Percentiles rank a stretch among this genome's conserved stretches.
Conservation (phyloP, 371 early-diverging fungal genomes). For the Mortierella sp. region DNA sequence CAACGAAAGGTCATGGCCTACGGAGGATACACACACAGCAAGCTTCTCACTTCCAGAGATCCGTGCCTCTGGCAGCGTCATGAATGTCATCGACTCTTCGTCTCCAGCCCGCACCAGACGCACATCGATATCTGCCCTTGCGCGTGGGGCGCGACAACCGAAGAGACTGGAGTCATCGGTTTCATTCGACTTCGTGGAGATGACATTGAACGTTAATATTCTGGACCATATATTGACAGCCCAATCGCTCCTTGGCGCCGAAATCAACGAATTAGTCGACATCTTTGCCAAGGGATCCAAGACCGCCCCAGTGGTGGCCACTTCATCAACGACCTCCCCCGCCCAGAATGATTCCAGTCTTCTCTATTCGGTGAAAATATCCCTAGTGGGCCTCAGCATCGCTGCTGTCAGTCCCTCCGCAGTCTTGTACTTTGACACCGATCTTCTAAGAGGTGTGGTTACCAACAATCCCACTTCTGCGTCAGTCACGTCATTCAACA, state of each 20-base stretch:
- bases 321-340: slow-evolving; percentile 11
- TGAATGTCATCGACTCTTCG: slow-evolving; percentile 40
- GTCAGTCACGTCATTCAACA: slow-evolving; percentile 13
- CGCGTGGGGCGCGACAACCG: slow-evolving; percentile 41
- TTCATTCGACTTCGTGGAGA: slow-evolving; percentile 72
- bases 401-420: slow-evolving; percentile 76
- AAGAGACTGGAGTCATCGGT: slow-evolving; percentile 64
- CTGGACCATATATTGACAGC: slow-evolving; percentile 83
- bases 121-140: slow-evolving; percentile 31
- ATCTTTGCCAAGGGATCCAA: slow-evolving; percentile 62
- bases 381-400: slow-evolving; percentile 71
- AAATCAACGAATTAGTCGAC: slow-evolving; percentile 82
- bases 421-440: slow-evolving; percentile 73
- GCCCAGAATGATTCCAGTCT: slow-evolving; percentile 7
- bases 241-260: slow-evolving; percentile 80
- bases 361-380: slow-evolving; percentile 69
- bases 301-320: slow-evolving; percentile 3
- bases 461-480: slow-evolving; percentile 56
- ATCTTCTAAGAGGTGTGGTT: slow-evolving; percentile 69
- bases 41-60: slow-evolving; percentile 70
- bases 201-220: slow-evolving; percentile 75
- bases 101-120: slow-evolving; percentile 26
- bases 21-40: slow-evolving; percentile 56
- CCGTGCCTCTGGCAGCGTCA: slow-evolving; percentile 66
- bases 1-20: slow-evolving; percentile 19